phyloP scores from a whole-genome alignment of 1,284 basidiomycete genomes.

The Naganishia cerealis region DNA sequence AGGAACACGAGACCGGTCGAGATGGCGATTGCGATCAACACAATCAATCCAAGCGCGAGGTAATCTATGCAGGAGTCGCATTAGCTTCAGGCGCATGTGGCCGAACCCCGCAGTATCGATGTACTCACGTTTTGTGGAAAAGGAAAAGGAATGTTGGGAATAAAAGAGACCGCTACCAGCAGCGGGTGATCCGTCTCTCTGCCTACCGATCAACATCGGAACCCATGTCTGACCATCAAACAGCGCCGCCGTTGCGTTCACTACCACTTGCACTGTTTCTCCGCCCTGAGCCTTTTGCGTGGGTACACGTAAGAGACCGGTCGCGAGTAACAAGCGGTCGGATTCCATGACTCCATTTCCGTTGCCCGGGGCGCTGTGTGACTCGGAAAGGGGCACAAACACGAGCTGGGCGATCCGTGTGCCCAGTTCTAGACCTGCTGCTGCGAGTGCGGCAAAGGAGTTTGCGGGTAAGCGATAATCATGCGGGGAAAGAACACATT shows the following conservation, averaged over 20 bases:
- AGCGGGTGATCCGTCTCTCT: constrained; percentile 69
- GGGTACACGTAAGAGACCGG: constrained; percentile 70
- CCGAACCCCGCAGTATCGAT: constrained; percentile 6
- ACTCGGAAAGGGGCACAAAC: constrained; percentile 82
- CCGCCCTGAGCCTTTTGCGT: neutral
- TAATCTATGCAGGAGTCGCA: constrained; percentile 60
- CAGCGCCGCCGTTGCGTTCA: constrained; percentile 77
- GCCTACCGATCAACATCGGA: constrained; percentile 76
- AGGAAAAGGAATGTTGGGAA: constrained; percentile 73
- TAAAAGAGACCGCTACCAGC: constrained; percentile 76
- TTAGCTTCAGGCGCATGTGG: constrained; percentile 1
- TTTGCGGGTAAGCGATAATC: constrained; percentile 7
- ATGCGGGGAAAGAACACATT: neutral
- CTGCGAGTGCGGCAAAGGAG: constrained; percentile 25
- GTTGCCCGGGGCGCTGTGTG: constrained; percentile 59
- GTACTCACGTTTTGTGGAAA: constrained; percentile 67
- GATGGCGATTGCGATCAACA: constrained; percentile 95
- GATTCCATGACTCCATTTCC: constrained; percentile 70
- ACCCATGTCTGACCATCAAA: constrained; percentile 82
- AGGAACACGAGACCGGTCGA: constrained; percentile 92
- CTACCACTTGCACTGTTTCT: constrained; percentile 59
- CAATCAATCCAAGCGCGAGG: constrained; percentile 87
- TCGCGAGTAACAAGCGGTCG: constrained; percentile 87
- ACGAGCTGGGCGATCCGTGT: constrained; percentile 70
- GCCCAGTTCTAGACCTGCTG: constrained; percentile 48